These are phyloP conservation scores for Cladosporium sp. DNA, from an alignment of 2,329 filamentous ascomycete species.

Conservation along the genomic window DNA sequence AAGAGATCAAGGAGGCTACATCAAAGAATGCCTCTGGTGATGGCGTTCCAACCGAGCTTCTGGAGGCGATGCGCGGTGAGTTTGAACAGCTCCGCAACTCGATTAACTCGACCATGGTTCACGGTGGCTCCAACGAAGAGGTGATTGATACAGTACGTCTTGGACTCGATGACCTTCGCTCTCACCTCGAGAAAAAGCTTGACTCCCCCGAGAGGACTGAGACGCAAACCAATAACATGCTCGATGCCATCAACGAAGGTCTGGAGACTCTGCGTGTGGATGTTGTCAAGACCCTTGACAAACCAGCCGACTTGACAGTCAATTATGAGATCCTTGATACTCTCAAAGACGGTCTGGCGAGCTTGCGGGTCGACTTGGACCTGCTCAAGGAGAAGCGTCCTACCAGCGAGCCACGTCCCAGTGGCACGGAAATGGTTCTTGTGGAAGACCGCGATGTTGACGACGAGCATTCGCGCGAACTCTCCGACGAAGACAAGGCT, in stretches of 20 bases:
- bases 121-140: conserved; percentile 48
- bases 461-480: conserved; percentile 41
- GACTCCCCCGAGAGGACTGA: conserved; percentile 54
- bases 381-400: conserved; percentile 62
- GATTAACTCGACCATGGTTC: conserved; percentile 41
- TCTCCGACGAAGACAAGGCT: conserved; percentile 44
- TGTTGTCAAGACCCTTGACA: conserved; percentile 71
- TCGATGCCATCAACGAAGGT: conserved; percentile 66
- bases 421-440: conserved; percentile 55
- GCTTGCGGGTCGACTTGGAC: conserved; percentile 75
- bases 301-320: conserved; percentile 76
- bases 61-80: conserved; percentile 54
- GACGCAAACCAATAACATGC: conserved; percentile 56
- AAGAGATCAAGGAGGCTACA: conserved; percentile 43
- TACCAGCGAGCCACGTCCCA: conserved; percentile 34
- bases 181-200: conserved; percentile 53
- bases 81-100: conserved; percentile 50
- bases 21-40: conserved; percentile 23
- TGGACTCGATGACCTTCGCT: conserved; percentile 51
- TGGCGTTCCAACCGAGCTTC: conserved; percentile 50
- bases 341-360: conserved; percentile 76
- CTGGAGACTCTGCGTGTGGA: conserved; percentile 75
- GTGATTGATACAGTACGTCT: conserved; percentile 51
- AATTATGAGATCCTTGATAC: conserved; percentile 89
- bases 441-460: conserved; percentile 49